A percentile compares a stretch with the other conserved stretches of the same genome.
Conservation (phyloP, 2,329 filamentous ascomycete species). For the Aureobasidium sp. region DNA sequence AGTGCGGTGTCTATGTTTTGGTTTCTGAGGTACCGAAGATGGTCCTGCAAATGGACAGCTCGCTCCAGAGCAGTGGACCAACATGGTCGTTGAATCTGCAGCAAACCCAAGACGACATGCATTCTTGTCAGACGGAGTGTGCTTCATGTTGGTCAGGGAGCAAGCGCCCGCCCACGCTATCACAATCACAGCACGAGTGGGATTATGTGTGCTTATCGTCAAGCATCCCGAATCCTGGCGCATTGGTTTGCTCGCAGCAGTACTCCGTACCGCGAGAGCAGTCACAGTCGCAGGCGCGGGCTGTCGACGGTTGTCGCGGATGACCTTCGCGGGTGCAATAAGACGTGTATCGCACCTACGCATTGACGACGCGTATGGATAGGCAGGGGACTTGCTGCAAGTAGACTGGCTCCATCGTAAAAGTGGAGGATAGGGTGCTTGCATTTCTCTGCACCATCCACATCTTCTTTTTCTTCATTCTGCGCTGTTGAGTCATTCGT, state of each 20-base stretch:
- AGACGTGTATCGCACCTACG: not conserved
- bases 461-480: conserved; percentile 4
- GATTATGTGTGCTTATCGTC: conserved; percentile 1
- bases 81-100: conserved; percentile 2
- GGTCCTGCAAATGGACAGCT: not conserved
- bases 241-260: not conserved
- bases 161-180: not conserved
- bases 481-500: conserved; percentile 3
- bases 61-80: not conserved
- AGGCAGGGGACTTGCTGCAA: conserved; percentile 12
- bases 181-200: conserved; percentile 2
- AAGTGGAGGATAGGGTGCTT: conserved; percentile 9
- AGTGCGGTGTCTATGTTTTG: not conserved
- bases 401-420: conserved; percentile 10
- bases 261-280: not conserved
- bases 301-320: conserved; percentile 1
- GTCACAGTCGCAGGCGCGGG: not conserved
- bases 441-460: conserved; percentile 8
- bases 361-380: conserved; percentile 11
- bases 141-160: not conserved
- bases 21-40: not conserved
- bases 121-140: not conserved
- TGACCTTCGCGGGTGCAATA: not conserved
- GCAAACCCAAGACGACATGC: not conserved
- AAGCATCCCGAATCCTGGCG: not conserved